A percentile compares a stretch with the other conserved stretches of the same genome.
Evolutionary conservation across 192 early-diverging fungal species (phyloP).

Genomic region (Entophlyctis helioformis): DNA sequence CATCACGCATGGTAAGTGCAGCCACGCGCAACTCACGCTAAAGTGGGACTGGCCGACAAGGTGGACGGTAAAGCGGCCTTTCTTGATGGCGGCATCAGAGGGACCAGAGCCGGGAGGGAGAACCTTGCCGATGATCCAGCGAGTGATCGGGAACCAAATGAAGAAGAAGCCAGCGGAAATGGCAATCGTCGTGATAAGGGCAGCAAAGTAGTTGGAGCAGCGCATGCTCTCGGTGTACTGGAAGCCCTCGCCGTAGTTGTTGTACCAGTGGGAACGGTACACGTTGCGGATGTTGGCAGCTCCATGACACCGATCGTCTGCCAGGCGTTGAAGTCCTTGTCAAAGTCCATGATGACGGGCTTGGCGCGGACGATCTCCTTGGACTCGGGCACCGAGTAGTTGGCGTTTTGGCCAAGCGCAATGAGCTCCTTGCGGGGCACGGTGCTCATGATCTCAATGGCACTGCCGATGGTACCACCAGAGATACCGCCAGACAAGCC

Average conservation of each 20-base stretch:
- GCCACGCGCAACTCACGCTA: conserved; percentile 4
- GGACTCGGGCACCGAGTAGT: conserved; percentile 3
- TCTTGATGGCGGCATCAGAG: conserved; percentile 33
- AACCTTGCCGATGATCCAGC: conserved; percentile 30
- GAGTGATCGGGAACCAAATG: conserved; percentile 29
- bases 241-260: conserved; percentile 45
- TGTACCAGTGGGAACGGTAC: conserved; percentile 38
- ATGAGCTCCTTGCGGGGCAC: conserved; percentile 10
- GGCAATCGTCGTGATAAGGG: conserved; percentile 26
- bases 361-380: conserved; percentile 3
- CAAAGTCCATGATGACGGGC: conserved; percentile 23
- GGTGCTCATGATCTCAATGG: conserved; percentile 11
- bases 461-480: conserved; percentile 54
- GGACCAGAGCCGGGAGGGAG: conserved; percentile 69
- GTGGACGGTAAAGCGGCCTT: conserved; percentile 34
- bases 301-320: conserved; percentile 57
- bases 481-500: conserved; percentile 36
- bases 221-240: conserved; percentile 54
- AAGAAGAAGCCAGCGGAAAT: conserved; percentile 19
- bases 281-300: conserved; percentile 52
- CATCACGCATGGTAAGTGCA: background rate
- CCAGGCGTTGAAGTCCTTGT: conserved; percentile 45
- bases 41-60: conserved; percentile 38
- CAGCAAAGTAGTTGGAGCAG: conserved; percentile 24
- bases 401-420: too few relatives aligned